These are phyloP conservation scores for Pyrenophora tritici-repentis DNA, from an alignment of 2,329 filamentous ascomycete species.

Conservation along the genomic window DNA sequence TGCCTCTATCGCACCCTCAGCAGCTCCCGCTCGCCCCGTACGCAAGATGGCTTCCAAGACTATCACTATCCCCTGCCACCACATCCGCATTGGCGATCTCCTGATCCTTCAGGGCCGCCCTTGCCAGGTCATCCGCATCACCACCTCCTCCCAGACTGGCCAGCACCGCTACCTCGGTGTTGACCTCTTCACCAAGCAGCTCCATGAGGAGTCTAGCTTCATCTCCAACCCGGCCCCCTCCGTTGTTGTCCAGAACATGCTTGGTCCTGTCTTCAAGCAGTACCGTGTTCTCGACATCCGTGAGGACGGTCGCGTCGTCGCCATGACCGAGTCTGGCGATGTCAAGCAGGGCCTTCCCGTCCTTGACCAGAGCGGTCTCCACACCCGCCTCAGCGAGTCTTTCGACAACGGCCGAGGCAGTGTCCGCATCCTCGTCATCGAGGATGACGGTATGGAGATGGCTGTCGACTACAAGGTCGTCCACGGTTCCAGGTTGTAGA, in stretches of 20 bases:
- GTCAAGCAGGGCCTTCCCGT: conserved; percentile 95
- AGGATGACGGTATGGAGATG: conserved; percentile 89
- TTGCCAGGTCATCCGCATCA: conserved; percentile 99
- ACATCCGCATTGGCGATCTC: conserved; percentile 98
- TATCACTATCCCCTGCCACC: conserved; percentile 98
- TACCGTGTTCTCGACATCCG: conserved; percentile 98
- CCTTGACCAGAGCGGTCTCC: conserved; percentile 92
- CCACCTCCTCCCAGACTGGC: conserved; percentile 93
- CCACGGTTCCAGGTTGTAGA: conserved; percentile 72
- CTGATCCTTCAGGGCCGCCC: conserved; percentile 98
- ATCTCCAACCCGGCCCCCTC: conserved; percentile 96
- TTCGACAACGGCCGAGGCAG: conserved; percentile 93
- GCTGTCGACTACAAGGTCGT: conserved; percentile 99
- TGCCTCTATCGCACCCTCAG: conserved; percentile 21
- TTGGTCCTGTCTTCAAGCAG: conserved; percentile 99
- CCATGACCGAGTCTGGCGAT: conserved; percentile 98
- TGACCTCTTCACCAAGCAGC: conserved; percentile 99
- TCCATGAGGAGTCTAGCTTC: conserved; percentile 98
- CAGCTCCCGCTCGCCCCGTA: conserved; percentile 21
- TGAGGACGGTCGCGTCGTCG: conserved; percentile 78
- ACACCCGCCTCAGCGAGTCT: conserved; percentile 75
- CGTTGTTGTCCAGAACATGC: conserved; percentile 99
- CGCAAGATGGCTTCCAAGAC: conserved; percentile 69
- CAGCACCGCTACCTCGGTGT: conserved; percentile 99
- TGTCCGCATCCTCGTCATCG: conserved; percentile 94